Evolutionary conservation across 2,329 filamentous ascomycete species (phyloP).

Genomic region (Talaromyces atroroseus): DNA sequence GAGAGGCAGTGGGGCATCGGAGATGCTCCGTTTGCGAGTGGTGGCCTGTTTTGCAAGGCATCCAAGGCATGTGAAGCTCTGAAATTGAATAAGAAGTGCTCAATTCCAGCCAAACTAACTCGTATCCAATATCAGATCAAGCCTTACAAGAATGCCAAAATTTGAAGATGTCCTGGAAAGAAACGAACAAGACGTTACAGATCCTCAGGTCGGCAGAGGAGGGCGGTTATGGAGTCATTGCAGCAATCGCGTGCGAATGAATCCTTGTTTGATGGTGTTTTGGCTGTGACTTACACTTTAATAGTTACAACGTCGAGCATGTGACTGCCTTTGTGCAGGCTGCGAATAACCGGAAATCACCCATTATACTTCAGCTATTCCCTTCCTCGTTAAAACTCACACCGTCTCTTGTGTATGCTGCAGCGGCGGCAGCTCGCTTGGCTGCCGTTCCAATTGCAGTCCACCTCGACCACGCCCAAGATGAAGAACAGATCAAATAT

Average conservation of each 20-base stretch:
- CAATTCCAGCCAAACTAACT: neutral
- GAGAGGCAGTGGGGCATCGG: neutral
- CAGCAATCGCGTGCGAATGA: neutral
- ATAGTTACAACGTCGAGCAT: neutral
- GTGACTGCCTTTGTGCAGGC: neutral
- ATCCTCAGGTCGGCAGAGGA: neutral
- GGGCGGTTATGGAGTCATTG: neutral
- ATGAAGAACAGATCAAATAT: neutral
- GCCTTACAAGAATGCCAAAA: no score
- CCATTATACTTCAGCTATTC: neutral
- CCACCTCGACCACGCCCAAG: neutral
- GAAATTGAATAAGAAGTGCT: neutral
- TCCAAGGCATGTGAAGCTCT: no score
- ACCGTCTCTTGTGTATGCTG: neutral
- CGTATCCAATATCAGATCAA: no score
- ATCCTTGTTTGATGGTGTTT: neutral
- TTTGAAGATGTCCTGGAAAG: no score
- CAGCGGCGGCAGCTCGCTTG: neutral
- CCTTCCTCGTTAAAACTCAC: neutral
- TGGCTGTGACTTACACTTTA: no score
- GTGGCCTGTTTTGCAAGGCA: neutral
- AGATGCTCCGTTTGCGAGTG: neutral
- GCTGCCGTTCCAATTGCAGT: neutral
- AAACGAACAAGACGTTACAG: neutral
- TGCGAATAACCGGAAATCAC: neutral